Evolutionary conservation across 1,284 basidiomycete genomes (phyloP).

Genomic region (Ustilago tritici): DNA sequence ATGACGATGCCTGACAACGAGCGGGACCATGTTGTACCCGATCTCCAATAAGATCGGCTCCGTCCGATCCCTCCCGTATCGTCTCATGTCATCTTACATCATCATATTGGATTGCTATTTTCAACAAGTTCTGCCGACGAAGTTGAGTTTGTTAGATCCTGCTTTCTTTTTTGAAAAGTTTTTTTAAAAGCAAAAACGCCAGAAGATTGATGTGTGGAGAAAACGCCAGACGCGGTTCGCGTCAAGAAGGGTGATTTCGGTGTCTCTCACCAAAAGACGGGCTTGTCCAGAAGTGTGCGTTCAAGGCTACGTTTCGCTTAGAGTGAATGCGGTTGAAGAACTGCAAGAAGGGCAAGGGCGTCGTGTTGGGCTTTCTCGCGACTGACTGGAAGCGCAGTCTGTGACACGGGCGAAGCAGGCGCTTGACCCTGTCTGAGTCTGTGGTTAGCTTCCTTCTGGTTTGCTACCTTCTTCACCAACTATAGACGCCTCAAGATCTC

Average conservation of each 20-base stretch:
- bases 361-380: conserved; percentile 25
- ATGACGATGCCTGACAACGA: too few species aligned
- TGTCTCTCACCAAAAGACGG: neutral
- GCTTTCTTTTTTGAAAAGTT: neutral
- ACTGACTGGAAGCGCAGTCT: conserved; percentile 4
- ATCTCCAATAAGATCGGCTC: too few species aligned
- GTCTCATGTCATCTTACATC: too few species aligned
- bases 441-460: conserved; percentile 6
- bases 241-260: conserved; percentile 18
- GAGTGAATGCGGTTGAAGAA: neutral
- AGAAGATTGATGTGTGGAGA: conserved; percentile 28
- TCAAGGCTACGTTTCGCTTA: neutral
- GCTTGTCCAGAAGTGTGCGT: conserved; percentile 41
- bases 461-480: conserved; percentile 12
- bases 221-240: conserved; percentile 45
- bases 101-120: too few species aligned
- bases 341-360: conserved; percentile 4
- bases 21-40: too few species aligned
- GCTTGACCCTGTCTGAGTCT: neutral
- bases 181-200: neutral
- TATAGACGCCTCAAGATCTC: conserved; percentile 24
- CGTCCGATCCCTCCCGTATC: too few species aligned
- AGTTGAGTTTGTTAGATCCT: too few species aligned
- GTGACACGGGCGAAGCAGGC: conserved; percentile 7
- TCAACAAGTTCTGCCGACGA: too few species aligned